These are phyloP conservation scores for Populus ilicifolia DNA, from an alignment of 345 rosid species.

Conservation along the genomic window DNA sequence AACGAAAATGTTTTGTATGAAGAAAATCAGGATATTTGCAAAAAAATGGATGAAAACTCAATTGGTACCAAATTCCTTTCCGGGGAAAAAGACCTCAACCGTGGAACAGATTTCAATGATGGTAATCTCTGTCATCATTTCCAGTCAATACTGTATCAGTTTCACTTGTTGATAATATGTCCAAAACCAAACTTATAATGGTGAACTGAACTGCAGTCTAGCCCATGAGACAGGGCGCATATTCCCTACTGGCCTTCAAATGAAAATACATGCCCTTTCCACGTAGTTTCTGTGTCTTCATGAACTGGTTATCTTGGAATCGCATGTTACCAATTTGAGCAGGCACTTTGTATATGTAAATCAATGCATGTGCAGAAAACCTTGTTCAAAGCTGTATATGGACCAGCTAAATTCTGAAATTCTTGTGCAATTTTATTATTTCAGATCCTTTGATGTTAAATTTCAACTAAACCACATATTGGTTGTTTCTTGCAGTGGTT, in stretches of 20 bases:
- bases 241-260: neutral
- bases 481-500: constrained; percentile 3
- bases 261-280: no score
- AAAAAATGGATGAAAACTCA: constrained; percentile 21
- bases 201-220: neutral
- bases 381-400: neutral
- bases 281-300: neutral
- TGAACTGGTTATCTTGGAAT: neutral
- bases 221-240: neutral
- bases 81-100: constrained; percentile 19
- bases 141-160: neutral
- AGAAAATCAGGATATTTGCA: constrained; percentile 18
- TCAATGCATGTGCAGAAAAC: neutral
- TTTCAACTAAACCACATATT: constrained; percentile 1
- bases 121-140: constrained; percentile 30
- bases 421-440: neutral
- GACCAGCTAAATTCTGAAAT: constrained; percentile 2
- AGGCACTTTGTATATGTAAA: constrained; percentile 4
- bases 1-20: constrained; percentile 16
- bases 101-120: constrained; percentile 26
- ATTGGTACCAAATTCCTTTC: constrained; percentile 12
- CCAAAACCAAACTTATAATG: neutral
- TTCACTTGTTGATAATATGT: neutral
- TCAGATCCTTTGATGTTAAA: neutral
- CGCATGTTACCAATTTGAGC: neutral